Evolutionary conservation across 2,329 filamentous ascomycete genomes (phyloP), one percentile per base, ranked within the genome.

Genomic region (Pleoardoris graminearum): DNA sequence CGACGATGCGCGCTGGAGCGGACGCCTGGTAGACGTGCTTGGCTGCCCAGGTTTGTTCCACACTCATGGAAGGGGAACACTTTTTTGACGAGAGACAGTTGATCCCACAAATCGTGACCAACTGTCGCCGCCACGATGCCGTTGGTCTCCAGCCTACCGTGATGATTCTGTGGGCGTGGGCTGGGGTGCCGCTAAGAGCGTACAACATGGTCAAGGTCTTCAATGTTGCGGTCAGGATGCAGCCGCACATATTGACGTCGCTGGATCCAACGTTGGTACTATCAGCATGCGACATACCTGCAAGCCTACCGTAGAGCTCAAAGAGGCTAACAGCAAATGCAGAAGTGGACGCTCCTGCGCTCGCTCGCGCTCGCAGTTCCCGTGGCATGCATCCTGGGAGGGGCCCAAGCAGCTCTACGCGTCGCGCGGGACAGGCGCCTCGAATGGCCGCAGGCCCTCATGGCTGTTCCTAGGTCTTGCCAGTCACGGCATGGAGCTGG

Each of bases 151-250:
- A 88, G 44, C 80, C 83, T 0, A 83, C 83, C 0, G 88, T 89
- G 86, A 89, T 89, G 85, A 80, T 89, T 67, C 77, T 88, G 2
- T 89, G 86, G 80, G 84, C 85, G 0, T 82, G 79, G 74, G 86
- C 86, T 1, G 86, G 86, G 0, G 82, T 89, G 0, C 86, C 86
- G 0, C 75, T 89, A 0, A 87, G 86, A 2, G 80, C 83, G 11
- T 84, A 84, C 67, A 83, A 82, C 57, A 82, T 83, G 30, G 79
- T 80, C 0, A 75, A 78, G 47, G 63, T 77, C 14, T 81, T 82
- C 70, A 83, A 81, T 54, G 63, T 83, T 35, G 80, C 81, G 2
- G 63, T 84, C 1, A 71, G 75, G 30, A 73, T 84, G n/a, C 81
- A 84, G 62, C 80, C 81, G 2, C 80, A 84, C 60, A 79, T 83